A percentile compares a stretch with the other conserved stretches of the same genome.
These are phyloP conservation scores for Pleurotus eryngii DNA, from an alignment of 768 basidiomycete genomes.

Conservation along the genomic window DNA sequence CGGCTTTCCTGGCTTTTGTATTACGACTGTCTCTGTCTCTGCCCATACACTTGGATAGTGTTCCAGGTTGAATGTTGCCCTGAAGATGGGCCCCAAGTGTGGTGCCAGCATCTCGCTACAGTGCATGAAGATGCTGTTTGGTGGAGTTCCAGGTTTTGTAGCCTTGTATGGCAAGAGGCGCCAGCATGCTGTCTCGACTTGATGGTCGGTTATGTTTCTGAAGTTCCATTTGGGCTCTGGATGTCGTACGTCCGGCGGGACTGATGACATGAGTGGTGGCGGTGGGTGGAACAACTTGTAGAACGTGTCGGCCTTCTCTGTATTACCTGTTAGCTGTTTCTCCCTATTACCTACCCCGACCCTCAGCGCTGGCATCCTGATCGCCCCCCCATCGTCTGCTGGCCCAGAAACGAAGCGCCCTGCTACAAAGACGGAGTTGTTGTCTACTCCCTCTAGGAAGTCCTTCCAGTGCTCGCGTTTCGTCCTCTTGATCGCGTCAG, in stretches of 20 bases:
- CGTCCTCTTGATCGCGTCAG: too few species aligned
- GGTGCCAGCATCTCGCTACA: conserved; percentile 9
- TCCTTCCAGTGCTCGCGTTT: too few species aligned
- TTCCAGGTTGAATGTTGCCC: conserved; percentile 23
- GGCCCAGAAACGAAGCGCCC: too few species aligned
- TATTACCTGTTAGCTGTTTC: background rate
- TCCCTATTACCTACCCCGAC: background rate
- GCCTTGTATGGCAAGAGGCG: conserved; percentile 25
- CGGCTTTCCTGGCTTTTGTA: conserved; percentile 32
- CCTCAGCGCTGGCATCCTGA: conserved; percentile 10
- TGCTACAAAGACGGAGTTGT: too few species aligned
- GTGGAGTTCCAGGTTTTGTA: conserved; percentile 16
- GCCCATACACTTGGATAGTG: conserved; percentile 26
- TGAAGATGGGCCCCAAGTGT: conserved; percentile 16
- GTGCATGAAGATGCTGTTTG: conserved; percentile 19
- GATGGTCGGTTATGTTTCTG: background rate
- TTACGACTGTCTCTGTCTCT: conserved; percentile 21
- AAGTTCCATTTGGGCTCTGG: conserved; percentile 8
- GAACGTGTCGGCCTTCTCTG: conserved; percentile 3
- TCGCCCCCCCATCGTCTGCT: conserved; percentile 2
- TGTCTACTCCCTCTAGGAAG: too few species aligned
- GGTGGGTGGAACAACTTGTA: conserved; percentile 10
- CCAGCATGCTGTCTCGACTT: conserved; percentile 10
- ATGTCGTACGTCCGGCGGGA: conserved; percentile 5
- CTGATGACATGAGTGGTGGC: conserved; percentile 5